A percentile compares a stretch with the other conserved stretches of the same genome.
phyloP scores from a whole-genome alignment of 2,329 filamentous ascomycete genomes.

The Monosporascus sp. region DNA sequence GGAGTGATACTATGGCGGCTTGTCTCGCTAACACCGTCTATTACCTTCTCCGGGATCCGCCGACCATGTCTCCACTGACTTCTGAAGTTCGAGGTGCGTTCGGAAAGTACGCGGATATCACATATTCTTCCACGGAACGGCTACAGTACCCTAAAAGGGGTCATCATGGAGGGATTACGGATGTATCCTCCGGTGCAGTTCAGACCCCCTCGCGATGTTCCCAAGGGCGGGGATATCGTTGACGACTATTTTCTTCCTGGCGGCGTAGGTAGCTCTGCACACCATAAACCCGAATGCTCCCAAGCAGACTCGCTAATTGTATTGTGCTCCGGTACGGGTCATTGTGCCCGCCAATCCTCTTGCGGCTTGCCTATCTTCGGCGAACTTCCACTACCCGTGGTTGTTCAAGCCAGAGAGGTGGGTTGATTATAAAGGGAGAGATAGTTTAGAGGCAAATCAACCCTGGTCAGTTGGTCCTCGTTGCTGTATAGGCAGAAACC shows the following conservation, averaged over 20 bases:
- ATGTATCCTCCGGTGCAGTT: conserved; percentile 4
- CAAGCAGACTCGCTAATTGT: background rate
- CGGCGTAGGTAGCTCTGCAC: conserved; percentile 3
- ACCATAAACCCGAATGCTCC: background rate
- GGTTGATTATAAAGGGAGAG: conserved; percentile 2
- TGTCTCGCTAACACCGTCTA: conserved; percentile 9
- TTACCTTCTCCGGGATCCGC: conserved; percentile 9
- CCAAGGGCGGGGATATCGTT: conserved; percentile 5
- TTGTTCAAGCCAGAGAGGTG: conserved; percentile 13
- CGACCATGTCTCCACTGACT: conserved; percentile 2
- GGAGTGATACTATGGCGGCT: conserved; percentile 14
- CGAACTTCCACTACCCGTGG: conserved; percentile 11
- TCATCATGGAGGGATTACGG: conserved; percentile 8
- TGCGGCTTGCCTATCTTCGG: conserved; percentile 6
- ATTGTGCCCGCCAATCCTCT: conserved; percentile 8
- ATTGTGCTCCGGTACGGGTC: background rate
- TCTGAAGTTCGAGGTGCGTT: conserved; percentile 12
- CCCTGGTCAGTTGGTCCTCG: conserved; percentile 9
- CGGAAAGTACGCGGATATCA: conserved; percentile 5
- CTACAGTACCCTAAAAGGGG: conserved; percentile 4
- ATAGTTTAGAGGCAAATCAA: conserved; percentile 7
- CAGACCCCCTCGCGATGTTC: conserved; percentile 3
- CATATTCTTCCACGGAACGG: background rate
- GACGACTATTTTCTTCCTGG: conserved; percentile 9
- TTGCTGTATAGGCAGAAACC: background rate